Evolutionary conservation across 2,329 filamentous ascomycete species (phyloP), one percentile per base, ranked within the genome.

Genomic region (Clonostachys solani): DNA sequence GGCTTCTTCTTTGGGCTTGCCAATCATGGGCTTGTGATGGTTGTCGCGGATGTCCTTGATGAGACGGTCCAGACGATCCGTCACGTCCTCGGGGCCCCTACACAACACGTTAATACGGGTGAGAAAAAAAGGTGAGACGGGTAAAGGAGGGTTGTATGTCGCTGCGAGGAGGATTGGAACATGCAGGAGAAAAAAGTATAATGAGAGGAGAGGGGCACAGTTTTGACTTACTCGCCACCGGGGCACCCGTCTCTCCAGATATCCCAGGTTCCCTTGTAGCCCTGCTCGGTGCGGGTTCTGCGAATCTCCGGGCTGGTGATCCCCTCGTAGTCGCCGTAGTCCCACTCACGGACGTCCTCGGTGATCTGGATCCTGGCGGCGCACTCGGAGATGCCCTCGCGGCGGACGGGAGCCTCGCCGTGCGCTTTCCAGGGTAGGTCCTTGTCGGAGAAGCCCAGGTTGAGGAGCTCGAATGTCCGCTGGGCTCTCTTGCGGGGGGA

Each of bases 241-340:
- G 86, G 86, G 66, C 90, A 95, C 1, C 90, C 90, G 61, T 95
- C 89, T n/a, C 72, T 74, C 90, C 90, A 95, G 53, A 95, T 95
- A 68, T 94, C 87, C 89, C 89, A 95, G 19, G 68, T 64, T 5
- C 71, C 74, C 38, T 71, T 54, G 17, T 78, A 69, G 8, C 87
- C 87, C 49, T 81, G 71, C 57, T 77, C 71, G 50, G 68, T 73
- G 44, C 79, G 78, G 54, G 70, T 59, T 45, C 75, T 73, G 44
- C 79, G 74, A 60, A 95, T 95, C 54, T 89, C 74, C 15, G 75
- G 68, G 51, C 78, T 85, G 35, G 86, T 89, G 60, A 94, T 78
- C 9, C 90, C 90, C 68, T 95, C 89, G 60, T 95, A 95, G 54
- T 86, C 80, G 41, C 88, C 90, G 60, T 95, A 95, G 67, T 94